Base-by-base conservation (phyloP, 768 basidiomycete genomes). In the Suillus subluteus region DNA sequence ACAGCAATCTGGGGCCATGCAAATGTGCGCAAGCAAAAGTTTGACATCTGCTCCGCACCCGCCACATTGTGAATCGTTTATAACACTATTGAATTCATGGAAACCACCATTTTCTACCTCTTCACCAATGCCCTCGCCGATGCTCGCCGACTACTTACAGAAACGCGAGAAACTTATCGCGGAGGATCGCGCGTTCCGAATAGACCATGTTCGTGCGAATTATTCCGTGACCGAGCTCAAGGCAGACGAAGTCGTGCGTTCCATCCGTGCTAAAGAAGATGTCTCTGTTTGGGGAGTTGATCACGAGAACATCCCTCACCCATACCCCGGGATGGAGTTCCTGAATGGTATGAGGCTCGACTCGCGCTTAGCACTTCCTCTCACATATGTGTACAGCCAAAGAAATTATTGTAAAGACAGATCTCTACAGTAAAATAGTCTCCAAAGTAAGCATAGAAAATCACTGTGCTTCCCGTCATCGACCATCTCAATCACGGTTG, bases 261-360 rank as follows among this genome's bases (percentile, higher is more conserved):
- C 74, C 32, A 83, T 92, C 63, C 85, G 91, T 48, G 73, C 78
- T 0, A 66, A 69, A 18, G 91, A 92, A 70, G 85, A 82, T 0
- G 70, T 75, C 32, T 80, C 82, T 2, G 75, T 91, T n/a, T 91
- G 90, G 91, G 79, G 73, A 44, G 76, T 75, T 61, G 83, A 87
- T n/a, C 78, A 84, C 67, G 78, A 83, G 21, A 81, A 80, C 12
- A 78, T 86, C 44, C 84, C 82, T 23, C 86, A 91, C 67, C 80
- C 86, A 2, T 91, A 90, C 68, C 90, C 90, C 48, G 91, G 91
- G 40, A 91, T 91, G 89, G 89, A 86, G 68, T 92, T 91, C 70
- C 73, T 91, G 69, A 90, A 88, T 59, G 89, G 89, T 88, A 69
- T 44, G 72, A 58, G 23, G 44, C 48, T 7, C 7, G 4, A 56